Percentiles rank a stretch among this genome's conserved stretches.
Evolutionary conservation across 2,329 filamentous ascomycete species (phyloP).

Genomic region (Paecilomyces sp.): DNA sequence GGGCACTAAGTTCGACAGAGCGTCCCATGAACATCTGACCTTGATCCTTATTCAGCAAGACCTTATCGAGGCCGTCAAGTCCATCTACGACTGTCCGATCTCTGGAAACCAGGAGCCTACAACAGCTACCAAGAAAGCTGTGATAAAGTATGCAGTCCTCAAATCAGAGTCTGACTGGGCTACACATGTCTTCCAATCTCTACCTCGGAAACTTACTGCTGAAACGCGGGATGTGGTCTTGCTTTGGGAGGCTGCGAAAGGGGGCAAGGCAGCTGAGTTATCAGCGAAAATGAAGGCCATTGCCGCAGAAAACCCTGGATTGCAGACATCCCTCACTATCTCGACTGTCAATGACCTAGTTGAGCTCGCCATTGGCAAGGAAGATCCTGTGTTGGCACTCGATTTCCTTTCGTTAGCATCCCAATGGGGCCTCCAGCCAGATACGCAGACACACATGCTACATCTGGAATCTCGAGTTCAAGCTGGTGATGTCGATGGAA

Average conservation of each 20-base stretch:
- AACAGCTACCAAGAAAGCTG: slow-evolving; percentile 42
- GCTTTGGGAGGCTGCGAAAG: slow-evolving; percentile 66
- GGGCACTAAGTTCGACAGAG: slow-evolving; percentile 42
- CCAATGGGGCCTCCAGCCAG: slow-evolving; percentile 58
- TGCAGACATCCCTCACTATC: slow-evolving; percentile 53
- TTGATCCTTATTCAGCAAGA: slow-evolving; percentile 55
- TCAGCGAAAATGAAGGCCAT: slow-evolving; percentile 66
- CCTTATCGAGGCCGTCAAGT: slow-evolving; percentile 54
- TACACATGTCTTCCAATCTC: slow-evolving; percentile 48
- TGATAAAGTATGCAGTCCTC: slow-evolving; percentile 56
- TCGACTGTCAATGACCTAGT: slow-evolving; percentile 72
- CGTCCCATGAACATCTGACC: slow-evolving; percentile 47
- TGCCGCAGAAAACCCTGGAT: slow-evolving; percentile 39
- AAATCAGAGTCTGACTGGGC: slow-evolving; percentile 58
- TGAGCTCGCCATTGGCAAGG: slow-evolving; percentile 60
- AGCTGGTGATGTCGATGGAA: slow-evolving; percentile 62
- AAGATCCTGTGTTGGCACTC: slow-evolving; percentile 66
- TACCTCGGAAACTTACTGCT: slow-evolving; percentile 42
- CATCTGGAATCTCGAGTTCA: slow-evolving; percentile 71
- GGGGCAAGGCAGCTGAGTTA: slow-evolving; percentile 65
- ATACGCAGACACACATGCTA: slow-evolving; percentile 64
- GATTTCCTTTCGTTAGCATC: slow-evolving; percentile 62
- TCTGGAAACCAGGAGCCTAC: slow-evolving; percentile 34
- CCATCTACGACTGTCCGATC: slow-evolving; percentile 58
- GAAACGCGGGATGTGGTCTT: slow-evolving; percentile 65